Percentiles rank a stretch among this genome's conserved stretches.
phyloP scores from a whole-genome alignment of 768 basidiomycete genomes.

The Boletus speciosus region DNA sequence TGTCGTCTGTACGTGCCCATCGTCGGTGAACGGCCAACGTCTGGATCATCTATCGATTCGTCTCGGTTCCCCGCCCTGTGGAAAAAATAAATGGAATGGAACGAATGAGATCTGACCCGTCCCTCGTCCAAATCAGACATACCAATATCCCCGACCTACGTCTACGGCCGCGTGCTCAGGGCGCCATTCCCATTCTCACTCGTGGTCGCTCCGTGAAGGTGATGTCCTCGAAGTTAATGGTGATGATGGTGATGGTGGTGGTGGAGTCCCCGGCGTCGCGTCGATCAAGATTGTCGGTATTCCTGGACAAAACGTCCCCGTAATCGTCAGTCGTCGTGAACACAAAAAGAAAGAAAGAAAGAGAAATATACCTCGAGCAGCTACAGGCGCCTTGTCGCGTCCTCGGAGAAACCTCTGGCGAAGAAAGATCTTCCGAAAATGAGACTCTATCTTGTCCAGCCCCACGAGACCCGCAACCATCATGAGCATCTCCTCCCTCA shows the following conservation, averaged over 20 bases:
- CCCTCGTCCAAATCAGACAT: not conserved
- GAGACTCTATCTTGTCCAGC: constrained; percentile 77
- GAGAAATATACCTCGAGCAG: not conserved
- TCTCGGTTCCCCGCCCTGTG: not conserved
- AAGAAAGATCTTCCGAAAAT: constrained; percentile 71
- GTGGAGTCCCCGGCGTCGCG: constrained; percentile 13
- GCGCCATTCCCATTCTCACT: not conserved
- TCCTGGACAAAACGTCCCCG: constrained; percentile 32
- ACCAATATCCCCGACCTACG: not conserved
- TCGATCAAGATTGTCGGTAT: constrained; percentile 71
- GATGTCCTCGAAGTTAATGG: constrained; percentile 50
- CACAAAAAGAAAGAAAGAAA: not conserved
- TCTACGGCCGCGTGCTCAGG: constrained; percentile 4
- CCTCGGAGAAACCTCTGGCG: constrained; percentile 63
- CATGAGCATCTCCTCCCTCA: constrained; percentile 70
- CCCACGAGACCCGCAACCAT: constrained; percentile 82
- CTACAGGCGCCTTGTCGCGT: constrained; percentile 40
- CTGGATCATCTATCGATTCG: not conserved
- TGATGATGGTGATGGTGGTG: constrained; percentile 20
- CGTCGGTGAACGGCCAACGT: not conserved
- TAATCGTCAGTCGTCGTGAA: too few relatives aligned
- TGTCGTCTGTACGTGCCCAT: not conserved
- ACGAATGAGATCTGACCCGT: not conserved
- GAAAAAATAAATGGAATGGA: not conserved
- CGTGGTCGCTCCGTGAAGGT: constrained; percentile 34